Evolutionary conservation across 208 protist species (phyloP).

Genomic region (Crithidia acanthocephali): DNA sequence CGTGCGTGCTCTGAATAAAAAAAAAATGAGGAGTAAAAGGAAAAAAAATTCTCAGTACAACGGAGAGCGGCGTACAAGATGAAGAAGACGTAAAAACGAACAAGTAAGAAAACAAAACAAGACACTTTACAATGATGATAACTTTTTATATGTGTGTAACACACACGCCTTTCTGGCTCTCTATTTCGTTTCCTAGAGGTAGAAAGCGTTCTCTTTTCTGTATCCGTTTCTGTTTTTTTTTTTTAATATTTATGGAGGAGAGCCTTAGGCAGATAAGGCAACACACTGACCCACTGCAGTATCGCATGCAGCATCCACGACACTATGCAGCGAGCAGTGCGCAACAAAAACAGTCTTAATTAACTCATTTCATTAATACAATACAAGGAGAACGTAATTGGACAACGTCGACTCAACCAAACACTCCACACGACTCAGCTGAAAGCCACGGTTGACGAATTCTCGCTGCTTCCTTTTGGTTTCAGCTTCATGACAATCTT

Average conservation of each 20-base stretch:
- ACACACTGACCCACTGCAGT: neutral
- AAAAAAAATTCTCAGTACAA: too few species aligned
- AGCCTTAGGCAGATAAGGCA: neutral
- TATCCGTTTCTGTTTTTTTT: neutral
- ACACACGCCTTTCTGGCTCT: neutral
- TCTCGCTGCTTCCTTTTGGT: too few species aligned
- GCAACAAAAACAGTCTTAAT: neutral
- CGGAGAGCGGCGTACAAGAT: too few species aligned
- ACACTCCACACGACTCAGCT: neutral
- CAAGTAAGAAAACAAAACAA: too few species aligned
- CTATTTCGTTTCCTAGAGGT: too few species aligned
- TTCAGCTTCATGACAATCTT: too few species aligned
- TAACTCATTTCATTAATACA: neutral
- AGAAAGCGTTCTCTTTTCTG: neutral
- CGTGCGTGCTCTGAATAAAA: too few species aligned
- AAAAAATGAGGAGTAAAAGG: too few species aligned
- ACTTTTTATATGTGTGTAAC: neutral
- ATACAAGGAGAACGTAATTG: neutral
- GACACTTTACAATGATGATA: too few species aligned
- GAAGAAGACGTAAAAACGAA: too few species aligned
- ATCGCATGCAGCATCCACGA: neutral
- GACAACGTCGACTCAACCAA: neutral
- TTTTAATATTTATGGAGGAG: neutral
- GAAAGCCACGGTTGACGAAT: too few species aligned
- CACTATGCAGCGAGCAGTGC: neutral